A percentile compares a stretch with the other conserved stretches of the same genome.
phyloP scores from a whole-genome alignment of 106 monocot genomes.

The Dioscorea alata region DNA sequence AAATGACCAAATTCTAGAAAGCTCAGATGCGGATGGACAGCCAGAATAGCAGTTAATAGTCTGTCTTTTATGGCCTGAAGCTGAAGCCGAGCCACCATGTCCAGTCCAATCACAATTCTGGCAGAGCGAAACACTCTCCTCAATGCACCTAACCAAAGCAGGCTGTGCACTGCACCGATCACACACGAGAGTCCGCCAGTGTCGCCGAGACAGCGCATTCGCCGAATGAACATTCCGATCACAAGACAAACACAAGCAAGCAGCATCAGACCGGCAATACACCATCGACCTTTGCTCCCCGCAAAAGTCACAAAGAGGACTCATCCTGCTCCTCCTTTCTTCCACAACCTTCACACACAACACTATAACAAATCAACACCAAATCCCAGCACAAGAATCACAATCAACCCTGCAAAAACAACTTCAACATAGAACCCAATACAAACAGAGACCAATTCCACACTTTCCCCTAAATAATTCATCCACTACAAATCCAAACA shows the following conservation, averaged over 20 bases:
- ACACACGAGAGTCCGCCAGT: constrained; percentile 38
- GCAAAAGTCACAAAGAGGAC: constrained; percentile 35
- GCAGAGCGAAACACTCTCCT: constrained; percentile 39
- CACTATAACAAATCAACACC: neutral
- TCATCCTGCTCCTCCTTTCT: constrained; percentile 19
- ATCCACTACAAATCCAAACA: neutral
- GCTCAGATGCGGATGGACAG: constrained; percentile 12
- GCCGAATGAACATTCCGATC: constrained; percentile 43
- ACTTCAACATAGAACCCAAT: too few relatives aligned
- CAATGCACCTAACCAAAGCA: constrained; percentile 24
- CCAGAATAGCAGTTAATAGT: constrained; percentile 14
- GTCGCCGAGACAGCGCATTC: constrained; percentile 42
- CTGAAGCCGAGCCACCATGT: constrained; percentile 1
- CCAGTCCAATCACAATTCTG: constrained; percentile 43
- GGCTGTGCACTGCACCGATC: constrained; percentile 32
- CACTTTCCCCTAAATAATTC: neutral
- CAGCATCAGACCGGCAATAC: constrained; percentile 42
- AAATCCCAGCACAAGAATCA: neutral
- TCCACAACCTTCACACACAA: neutral
- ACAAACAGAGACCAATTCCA: too few relatives aligned
- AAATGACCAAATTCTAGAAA: constrained; percentile 21
- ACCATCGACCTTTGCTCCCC: constrained; percentile 40
- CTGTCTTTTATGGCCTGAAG: constrained; percentile 15
- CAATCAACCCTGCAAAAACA: neutral
- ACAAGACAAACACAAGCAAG: constrained; percentile 41